These are phyloP conservation scores for Achaetomium macrosporum DNA, from an alignment of 2,329 filamentous ascomycete genomes.

Conservation along the genomic window DNA sequence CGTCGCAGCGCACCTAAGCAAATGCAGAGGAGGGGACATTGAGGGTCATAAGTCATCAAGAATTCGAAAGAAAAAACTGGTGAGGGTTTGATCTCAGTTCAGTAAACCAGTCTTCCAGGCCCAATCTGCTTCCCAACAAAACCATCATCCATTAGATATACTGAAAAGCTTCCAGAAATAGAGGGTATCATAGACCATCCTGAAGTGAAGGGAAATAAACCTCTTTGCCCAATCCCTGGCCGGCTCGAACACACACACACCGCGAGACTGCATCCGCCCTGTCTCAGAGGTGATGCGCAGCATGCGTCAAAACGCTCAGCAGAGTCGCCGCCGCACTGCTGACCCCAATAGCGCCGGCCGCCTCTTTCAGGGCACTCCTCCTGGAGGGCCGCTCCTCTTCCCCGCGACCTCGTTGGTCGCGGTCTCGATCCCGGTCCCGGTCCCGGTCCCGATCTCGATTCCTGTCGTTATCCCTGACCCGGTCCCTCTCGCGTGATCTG, in stretches of 20 bases:
- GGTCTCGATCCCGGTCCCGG: slow-evolving; percentile 5
- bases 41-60: too few species aligned
- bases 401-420: slow-evolving; percentile 1
- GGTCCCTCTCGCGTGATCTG: slow-evolving; percentile 22
- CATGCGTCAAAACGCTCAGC: slow-evolving; percentile 52
- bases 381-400: slow-evolving; percentile 33
- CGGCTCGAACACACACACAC: neutral
- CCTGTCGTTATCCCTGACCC: slow-evolving; percentile 20
- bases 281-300: slow-evolving; percentile 34
- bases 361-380: slow-evolving; percentile 47
- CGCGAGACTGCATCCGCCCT: neutral
- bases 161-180: neutral
- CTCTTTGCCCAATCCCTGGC: neutral
- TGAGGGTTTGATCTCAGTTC: too few species aligned
- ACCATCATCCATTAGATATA: neutral
- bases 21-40: too few species aligned
- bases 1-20: too few species aligned
- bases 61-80: too few species aligned
- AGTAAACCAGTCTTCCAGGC: too few species aligned
- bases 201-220: neutral
- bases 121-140: neutral
- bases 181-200: neutral
- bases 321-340: slow-evolving; percentile 56
- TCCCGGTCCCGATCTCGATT: slow-evolving; percentile 13
- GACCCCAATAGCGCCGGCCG: slow-evolving; percentile 52